A percentile compares a stretch with the other conserved stretches of the same genome.
Conservation (phyloP, 2,329 filamentous ascomycete species). For the Xylariaceae sp. region DNA sequence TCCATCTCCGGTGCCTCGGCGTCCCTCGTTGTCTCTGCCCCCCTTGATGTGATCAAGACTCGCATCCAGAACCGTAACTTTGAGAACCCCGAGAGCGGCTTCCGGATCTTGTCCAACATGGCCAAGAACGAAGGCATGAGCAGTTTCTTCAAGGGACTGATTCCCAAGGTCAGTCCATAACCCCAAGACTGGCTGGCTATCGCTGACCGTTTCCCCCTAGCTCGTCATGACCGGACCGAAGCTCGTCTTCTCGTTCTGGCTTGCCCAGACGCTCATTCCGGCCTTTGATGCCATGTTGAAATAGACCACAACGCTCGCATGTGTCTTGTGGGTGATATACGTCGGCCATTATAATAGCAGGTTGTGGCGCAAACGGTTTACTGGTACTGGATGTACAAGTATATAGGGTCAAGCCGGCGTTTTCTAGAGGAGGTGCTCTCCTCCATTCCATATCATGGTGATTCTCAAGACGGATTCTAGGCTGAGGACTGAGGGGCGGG, state of each 20-base stretch:
- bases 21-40: conserved; percentile 92
- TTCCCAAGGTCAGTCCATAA: conserved; percentile 69
- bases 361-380: conserved; percentile 7
- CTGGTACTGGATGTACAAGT: too few species aligned
- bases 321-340: too few species aligned
- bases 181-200: not conserved
- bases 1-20: conserved; percentile 92
- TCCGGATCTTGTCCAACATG: conserved; percentile 90
- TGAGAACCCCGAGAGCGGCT: conserved; percentile 90
- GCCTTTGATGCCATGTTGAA: conserved; percentile 59
- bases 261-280: conserved; percentile 95
- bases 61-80: conserved; percentile 98
- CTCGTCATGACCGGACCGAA: conserved; percentile 98
- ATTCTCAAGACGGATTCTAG: too few species aligned
- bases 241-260: conserved; percentile 99
- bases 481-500: too few species aligned
- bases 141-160: conserved; percentile 95
- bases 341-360: conserved; percentile 4
- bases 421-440: too few species aligned
- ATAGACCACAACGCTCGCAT: too few species aligned
- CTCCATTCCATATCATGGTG: too few species aligned
- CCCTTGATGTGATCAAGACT: conserved; percentile 96
- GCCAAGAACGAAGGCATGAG: conserved; percentile 76
- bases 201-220: conserved; percentile 30
- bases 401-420: conserved; percentile 15